Evolutionary conservation across 805 yeast genomes (phyloP), one percentile per base, ranked within the genome.

Genomic region (Teunomyces panamensis): DNA sequence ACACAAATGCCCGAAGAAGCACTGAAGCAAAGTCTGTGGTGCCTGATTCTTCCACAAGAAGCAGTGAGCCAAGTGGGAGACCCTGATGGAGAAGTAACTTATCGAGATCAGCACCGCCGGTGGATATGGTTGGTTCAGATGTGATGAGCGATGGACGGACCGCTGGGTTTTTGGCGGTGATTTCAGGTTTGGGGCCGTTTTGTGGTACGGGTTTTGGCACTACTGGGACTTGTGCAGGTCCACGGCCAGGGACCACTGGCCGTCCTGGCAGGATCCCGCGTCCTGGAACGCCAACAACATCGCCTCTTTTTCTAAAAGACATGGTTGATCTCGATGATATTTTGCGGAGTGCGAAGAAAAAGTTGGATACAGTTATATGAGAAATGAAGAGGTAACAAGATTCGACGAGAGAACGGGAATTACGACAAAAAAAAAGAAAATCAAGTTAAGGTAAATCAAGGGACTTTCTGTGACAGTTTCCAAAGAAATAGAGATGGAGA

Each of bases 1-100:
- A 76, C 1, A 87, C 83, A 69, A 84, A 87, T 3, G 81, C 69
- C 53, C 90, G 81, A 26, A 83, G 62, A 32, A 92, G 54, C 9
- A 88, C 83, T 5, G 89, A 78, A 5, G 87, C 76, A 60, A 89
- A 92, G 59, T 92, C 97, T 0, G 98, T 92, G 5, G 92, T 84
- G 0, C 96, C 94, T 11, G 80, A 78, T 61, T 92, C 98, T 62
- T 89, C 92, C 4, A 92, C 62, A 10, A 91, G 63, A 33, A 90
- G 60, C 5, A 87, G 76, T 9, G 74, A 66, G 1, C 96, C 96
- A 9, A 88, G 55, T 1, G 98, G 98, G 11, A 91, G 62, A 0
- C 99, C 99, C 47, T 81, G 85, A 64, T 92, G 98, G 1, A 78
- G 80, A 44, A 92, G 61, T 3, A 88, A 65, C 53, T 75, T 80